Evolutionary conservation across 768 basidiomycete genomes (phyloP), one percentile per base, ranked within the genome.

Genomic region (Mycena pura): DNA sequence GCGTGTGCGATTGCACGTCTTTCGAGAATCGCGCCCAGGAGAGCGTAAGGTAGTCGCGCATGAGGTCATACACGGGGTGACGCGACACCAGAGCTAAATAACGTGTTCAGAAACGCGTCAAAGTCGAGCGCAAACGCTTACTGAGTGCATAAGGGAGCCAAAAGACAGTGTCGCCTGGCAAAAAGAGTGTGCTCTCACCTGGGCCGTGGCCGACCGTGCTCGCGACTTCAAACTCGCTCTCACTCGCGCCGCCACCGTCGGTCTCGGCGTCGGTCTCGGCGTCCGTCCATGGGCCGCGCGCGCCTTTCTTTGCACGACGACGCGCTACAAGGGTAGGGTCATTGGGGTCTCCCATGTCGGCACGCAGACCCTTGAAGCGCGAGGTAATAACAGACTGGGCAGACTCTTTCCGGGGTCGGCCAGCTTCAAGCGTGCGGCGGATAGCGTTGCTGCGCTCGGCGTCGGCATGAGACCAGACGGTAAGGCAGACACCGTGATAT

Each of bases 381-480:
- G 89, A 82, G 0, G 88, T 79, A 55, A 89, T 82, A 36, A 88
- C 76, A 17, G 87, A 89, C 72, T 93, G 91, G 0, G 89, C 87
- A 29, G 88, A 90, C 73, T 93, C 91, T 72, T 92, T 91, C 54
- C 91, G 86, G 39, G 83, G 86, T 43, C 91, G 86, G 46, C 89
- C 86, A 0, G 89, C 89, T 71, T 93, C 92, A 46, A 93, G 82
- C 7, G 91, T 92, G 48, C 89, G 84, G 21, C 93, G 87, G 67
- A 96, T 95, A 1, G 94, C 94, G 14, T 81, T 83, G 54, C 90
- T 89, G 46, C 95, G 88, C 68, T 95, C 90, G 0, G 89, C 88
- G 70, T 98, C 96, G 19, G 95, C 95, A 69, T 96, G 95, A 4
- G 92, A 94, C 95, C 95, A 99, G 2, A 97, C 93, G 2, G 94